Conservation (phyloP, 257 asterid species). For the Rubia yunnanensis region DNA sequence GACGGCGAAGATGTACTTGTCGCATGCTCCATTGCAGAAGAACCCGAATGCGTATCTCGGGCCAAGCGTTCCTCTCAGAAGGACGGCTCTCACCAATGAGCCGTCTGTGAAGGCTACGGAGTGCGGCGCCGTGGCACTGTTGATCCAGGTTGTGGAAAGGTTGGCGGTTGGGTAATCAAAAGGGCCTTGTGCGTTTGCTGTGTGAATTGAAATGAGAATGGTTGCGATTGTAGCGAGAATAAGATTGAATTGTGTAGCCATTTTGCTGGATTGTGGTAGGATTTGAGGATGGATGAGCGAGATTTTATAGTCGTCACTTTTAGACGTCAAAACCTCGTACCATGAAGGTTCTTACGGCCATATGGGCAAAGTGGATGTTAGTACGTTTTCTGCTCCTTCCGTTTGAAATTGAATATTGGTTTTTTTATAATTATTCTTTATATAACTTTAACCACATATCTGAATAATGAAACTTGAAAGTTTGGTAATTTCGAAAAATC, state of each 20-base stretch:
- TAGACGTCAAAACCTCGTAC: too few species aligned
- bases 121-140: conserved; percentile 24
- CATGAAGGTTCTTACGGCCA: too few species aligned
- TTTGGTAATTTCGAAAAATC: too few species aligned
- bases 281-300: not conserved
- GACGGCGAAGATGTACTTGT: conserved; percentile 27
- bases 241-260: not conserved
- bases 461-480: too few species aligned
- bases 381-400: too few species aligned
- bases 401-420: too few species aligned
- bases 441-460: too few species aligned
- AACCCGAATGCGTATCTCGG: conserved; percentile 37
- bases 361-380: too few species aligned
- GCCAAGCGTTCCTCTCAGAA: conserved; percentile 32
- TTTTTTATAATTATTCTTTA: too few species aligned
- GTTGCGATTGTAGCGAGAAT: not conserved
- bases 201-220: conserved; percentile 4
- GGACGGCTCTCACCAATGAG: conserved; percentile 28
- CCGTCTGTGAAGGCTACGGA: conserved; percentile 18
- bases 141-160: conserved; percentile 38
- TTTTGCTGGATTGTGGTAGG: not conserved
- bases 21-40: conserved; percentile 32
- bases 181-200: conserved; percentile 18
- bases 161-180: conserved; percentile 38
- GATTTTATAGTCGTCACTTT: too few species aligned